Conservation (phyloP, 2,329 filamentous ascomycete species). For the Pseudophaeomoniella oleicola region DNA sequence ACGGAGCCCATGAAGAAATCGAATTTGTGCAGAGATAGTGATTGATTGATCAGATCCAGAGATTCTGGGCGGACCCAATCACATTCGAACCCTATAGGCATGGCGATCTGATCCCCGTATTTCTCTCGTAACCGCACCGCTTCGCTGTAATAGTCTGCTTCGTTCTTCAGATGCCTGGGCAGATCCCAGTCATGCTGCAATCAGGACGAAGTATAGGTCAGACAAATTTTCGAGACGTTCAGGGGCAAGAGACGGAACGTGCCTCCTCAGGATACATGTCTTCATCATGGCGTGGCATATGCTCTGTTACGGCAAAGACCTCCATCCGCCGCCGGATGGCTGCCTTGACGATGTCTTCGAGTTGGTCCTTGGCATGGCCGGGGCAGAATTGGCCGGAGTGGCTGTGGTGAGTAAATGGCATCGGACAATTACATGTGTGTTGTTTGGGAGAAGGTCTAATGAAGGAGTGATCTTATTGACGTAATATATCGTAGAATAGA, state of each 20-base stretch:
- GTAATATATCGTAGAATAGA: no score
- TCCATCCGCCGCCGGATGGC: conserved; percentile 68
- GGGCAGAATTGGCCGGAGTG: conserved; percentile 97
- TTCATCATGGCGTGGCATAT: conserved; percentile 68
- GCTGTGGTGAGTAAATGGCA: conserved; percentile 97
- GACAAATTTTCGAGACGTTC: no score
- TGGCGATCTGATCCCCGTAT: conserved; percentile 57
- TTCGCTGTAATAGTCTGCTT: conserved; percentile 55
- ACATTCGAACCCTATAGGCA: conserved; percentile 81
- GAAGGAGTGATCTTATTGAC: no score
- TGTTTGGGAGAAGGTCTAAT: no score
- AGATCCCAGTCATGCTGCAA: neutral
- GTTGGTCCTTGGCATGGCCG: conserved; percentile 67
- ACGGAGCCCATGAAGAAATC: conserved; percentile 91
- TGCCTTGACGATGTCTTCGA: conserved; percentile 69
- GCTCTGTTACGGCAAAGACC: conserved; percentile 79
- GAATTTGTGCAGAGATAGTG: conserved; percentile 47
- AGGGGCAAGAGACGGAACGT: conserved; percentile 4
- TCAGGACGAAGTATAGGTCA: no score
- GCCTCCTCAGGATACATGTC: conserved; percentile 93
- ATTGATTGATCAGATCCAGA: conserved; percentile 42
- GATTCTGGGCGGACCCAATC: conserved; percentile 73
- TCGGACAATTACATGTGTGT: no score
- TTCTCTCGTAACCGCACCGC: conserved; percentile 55
- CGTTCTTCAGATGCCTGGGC: conserved; percentile 26